phyloP scores from a whole-genome alignment of 768 basidiomycete genomes.

The Guyanaporus albipodus region DNA sequence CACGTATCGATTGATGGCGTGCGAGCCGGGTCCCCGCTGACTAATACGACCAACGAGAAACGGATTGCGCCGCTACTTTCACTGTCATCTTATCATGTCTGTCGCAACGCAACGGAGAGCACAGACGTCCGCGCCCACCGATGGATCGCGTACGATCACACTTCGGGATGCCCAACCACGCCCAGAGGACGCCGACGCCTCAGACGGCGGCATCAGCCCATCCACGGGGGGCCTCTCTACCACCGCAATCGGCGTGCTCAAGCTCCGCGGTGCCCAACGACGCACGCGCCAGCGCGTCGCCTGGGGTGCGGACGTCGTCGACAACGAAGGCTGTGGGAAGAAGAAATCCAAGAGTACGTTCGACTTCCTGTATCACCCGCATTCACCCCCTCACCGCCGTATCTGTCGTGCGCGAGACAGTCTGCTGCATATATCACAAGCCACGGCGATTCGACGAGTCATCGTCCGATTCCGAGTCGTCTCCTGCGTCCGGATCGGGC shows the following conservation, averaged over 20 bases:
- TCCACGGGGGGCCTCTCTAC: constrained; percentile 19
- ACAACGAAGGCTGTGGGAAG: constrained; percentile 86
- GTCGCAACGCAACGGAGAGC: constrained; percentile 29
- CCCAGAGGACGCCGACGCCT: constrained; percentile 21
- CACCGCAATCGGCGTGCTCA: constrained; percentile 46
- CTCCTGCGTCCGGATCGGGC: not conserved
- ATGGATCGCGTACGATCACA: constrained; percentile 55
- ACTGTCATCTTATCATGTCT: constrained; percentile 12
- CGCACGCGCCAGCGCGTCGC: constrained; percentile 56
- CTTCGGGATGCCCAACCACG: constrained; percentile 37
- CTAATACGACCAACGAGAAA: too few relatives aligned
- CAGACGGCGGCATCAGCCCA: constrained; percentile 12
- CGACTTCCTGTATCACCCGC: not conserved
- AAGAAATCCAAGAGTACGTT: constrained; percentile 91
- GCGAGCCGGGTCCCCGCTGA: constrained; percentile 11
- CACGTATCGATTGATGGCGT: constrained; percentile 13
- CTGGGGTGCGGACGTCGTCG: constrained; percentile 83
- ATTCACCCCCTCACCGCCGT: too few relatives aligned
- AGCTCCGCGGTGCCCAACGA: constrained; percentile 52
- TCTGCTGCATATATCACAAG: constrained; percentile 94
- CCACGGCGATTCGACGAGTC: constrained; percentile 79
- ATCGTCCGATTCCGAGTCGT: constrained; percentile 61
- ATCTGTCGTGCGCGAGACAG: constrained; percentile 38
- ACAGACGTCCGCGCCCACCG: constrained; percentile 40
- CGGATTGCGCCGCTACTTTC: too few relatives aligned